phyloP scores from a whole-genome alignment of 2,329 filamentous ascomycete genomes.

The Blastomyces silverae region DNA sequence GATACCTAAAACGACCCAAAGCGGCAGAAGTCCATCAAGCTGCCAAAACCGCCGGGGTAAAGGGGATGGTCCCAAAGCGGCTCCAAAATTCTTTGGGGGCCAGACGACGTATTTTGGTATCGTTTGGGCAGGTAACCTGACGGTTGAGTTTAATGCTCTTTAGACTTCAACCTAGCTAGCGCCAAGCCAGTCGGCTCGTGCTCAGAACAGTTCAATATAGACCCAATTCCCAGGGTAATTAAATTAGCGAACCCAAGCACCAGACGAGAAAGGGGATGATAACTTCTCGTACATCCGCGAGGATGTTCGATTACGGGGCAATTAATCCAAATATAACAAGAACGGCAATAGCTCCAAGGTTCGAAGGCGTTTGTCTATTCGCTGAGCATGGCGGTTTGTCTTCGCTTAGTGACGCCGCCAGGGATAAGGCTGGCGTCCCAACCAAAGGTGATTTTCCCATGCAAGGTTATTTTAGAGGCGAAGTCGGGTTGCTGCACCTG shows the following conservation, averaged over 20 bases:
- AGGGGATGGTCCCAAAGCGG: too few relatives aligned
- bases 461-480: constrained; percentile 3
- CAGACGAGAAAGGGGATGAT: neutral
- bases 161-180: constrained; percentile 2
- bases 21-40: neutral
- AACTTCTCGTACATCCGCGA: neutral
- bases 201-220: neutral
- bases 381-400: neutral
- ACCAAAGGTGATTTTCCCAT: neutral
- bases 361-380: neutral
- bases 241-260: constrained; percentile 5
- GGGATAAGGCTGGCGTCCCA: neutral
- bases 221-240: neutral
- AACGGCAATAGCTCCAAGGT: neutral
- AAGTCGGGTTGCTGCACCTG: neutral
- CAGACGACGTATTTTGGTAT: neutral
- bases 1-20: neutral
- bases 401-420: neutral
- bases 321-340: neutral
- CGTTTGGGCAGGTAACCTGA: neutral
- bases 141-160: neutral
- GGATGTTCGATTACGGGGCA: neutral
- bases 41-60: neutral
- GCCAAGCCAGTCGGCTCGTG: constrained; percentile 4
- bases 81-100: constrained; percentile 5